phyloP scores from a whole-genome alignment of 345 rosid genomes.

The Eutrema japonicum region DNA sequence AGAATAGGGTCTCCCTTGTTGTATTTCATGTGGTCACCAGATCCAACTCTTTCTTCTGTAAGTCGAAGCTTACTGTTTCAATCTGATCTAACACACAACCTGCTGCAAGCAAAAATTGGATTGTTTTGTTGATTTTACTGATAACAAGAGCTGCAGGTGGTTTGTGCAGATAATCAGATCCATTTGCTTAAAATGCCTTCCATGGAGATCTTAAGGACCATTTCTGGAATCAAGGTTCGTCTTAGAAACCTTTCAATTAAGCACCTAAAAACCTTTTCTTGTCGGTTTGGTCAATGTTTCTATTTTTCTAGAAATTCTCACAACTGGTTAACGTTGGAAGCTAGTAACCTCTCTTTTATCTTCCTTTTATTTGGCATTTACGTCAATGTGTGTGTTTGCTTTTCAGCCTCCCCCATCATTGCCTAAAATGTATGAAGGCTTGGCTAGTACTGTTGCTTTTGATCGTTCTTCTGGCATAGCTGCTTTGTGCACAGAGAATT shows the following conservation, averaged over 20 bases:
- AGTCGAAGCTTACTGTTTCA: slow-evolving; percentile 39
- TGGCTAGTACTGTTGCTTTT: slow-evolving; percentile 64
- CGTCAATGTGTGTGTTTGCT: slow-evolving; percentile 22
- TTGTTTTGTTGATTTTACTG: slow-evolving; percentile 34
- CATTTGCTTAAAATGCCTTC: slow-evolving; percentile 89
- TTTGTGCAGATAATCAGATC: slow-evolving; percentile 97
- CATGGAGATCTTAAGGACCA: slow-evolving; percentile 79
- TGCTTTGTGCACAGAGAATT: slow-evolving; percentile 80
- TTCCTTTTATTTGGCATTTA: slow-evolving; percentile 25
- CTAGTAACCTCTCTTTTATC: slow-evolving; percentile 3
- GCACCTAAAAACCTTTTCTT: neutral
- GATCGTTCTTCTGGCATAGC: slow-evolving; percentile 68
- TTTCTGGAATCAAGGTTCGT: slow-evolving; percentile 91
- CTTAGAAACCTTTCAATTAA: slow-evolving; percentile 22
- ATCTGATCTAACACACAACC: slow-evolving; percentile 15
- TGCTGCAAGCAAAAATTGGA: neutral
- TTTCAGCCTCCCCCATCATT: slow-evolving; percentile 76
- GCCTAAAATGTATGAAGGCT: slow-evolving; percentile 56
- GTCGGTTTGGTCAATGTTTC: slow-evolving; percentile 12
- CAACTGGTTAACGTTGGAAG: neutral
- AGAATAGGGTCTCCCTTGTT: slow-evolving; percentile 91
- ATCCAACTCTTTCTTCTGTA: slow-evolving; percentile 88
- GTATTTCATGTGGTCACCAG: slow-evolving; percentile 71
- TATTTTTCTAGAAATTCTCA: neutral
- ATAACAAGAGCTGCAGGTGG: slow-evolving; percentile 59